Evolutionary conservation across 176 grass and related monocot genomes (phyloP).

Genomic region (Oryza coarctata): DNA sequence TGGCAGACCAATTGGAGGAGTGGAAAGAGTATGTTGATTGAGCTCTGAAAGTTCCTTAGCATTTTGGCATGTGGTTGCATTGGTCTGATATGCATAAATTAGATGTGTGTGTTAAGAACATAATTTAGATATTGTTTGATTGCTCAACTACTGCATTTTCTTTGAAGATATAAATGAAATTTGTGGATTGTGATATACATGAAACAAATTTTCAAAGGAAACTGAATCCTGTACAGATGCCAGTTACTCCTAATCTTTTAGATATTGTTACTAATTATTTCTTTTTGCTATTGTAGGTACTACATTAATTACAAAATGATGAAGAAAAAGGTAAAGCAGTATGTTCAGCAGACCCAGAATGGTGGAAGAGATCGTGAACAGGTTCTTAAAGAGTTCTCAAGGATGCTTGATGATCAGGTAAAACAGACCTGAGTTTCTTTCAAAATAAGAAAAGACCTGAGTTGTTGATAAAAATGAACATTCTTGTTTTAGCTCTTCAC

Average conservation of each 20-base stretch:
- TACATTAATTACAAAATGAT: conserved; percentile 99
- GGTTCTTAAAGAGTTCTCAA: conserved; percentile 91
- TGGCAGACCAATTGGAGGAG: conserved; percentile 66
- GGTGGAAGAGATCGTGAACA: conserved; percentile 50
- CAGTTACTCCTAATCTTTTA: neutral
- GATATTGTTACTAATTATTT: conserved; percentile 7
- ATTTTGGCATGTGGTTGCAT: conserved; percentile 4
- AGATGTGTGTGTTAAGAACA: neutral
- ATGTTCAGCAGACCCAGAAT: conserved; percentile 66
- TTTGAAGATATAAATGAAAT: neutral
- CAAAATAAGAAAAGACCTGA: neutral
- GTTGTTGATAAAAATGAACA: too few species aligned
- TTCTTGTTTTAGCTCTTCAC: too few species aligned
- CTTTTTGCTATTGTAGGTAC: conserved; percentile 46
- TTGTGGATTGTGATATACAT: neutral
- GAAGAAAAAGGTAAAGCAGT: conserved; percentile 98
- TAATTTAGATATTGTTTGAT: neutral
- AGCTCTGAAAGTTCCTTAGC: neutral
- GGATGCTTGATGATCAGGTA: conserved; percentile 91
- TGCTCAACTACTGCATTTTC: neutral
- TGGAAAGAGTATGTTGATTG: conserved; percentile 72
- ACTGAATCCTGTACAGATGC: neutral
- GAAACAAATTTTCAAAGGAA: neutral
- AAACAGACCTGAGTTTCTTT: neutral
- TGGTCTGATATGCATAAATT: neutral